Percentiles rank a stretch among this genome's conserved stretches.
Conservation (phyloP, 306 rosid species). For the Vicia sativa region DNA sequence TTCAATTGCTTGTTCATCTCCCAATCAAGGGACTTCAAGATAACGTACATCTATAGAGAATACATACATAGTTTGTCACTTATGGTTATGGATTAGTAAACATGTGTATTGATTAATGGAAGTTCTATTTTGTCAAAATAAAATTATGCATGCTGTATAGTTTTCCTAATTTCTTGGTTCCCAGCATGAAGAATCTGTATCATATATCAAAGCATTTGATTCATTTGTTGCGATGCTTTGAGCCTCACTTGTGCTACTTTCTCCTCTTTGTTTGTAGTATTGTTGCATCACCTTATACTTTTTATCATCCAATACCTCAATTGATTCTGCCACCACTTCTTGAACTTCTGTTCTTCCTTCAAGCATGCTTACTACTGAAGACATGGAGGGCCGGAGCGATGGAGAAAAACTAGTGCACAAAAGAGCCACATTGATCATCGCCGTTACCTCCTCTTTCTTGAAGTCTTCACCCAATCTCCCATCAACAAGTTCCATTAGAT, state of each 20-base stretch:
- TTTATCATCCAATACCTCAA: conserved; percentile 16
- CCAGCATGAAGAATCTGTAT: conserved; percentile 8
- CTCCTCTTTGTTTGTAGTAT: conserved; percentile 28
- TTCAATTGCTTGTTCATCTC: too few relatives aligned
- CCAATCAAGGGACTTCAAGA: too few relatives aligned
- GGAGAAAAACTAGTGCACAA: conserved; percentile 39
- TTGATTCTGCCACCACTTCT: conserved; percentile 25
- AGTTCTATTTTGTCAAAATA: not conserved
- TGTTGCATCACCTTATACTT: conserved; percentile 40
- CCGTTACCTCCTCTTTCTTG: conserved; percentile 29
- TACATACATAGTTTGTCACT: too few relatives aligned
- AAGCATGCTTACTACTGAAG: conserved; percentile 52
- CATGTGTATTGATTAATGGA: not conserved
- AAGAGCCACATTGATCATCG: conserved; percentile 47
- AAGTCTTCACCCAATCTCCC: conserved; percentile 35
- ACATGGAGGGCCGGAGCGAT: conserved; percentile 42
- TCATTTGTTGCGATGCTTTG: conserved; percentile 14
- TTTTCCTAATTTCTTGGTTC: conserved; percentile 18
- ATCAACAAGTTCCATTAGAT: conserved; percentile 45
- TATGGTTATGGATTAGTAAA: too few relatives aligned
- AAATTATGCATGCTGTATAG: not conserved
- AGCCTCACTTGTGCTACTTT: conserved; percentile 1
- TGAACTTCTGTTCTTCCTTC: conserved; percentile 40
- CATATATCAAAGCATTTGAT: not conserved
- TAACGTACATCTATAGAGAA: too few relatives aligned